Conservation (phyloP, 2,329 filamentous ascomycete species). For the Aspergillus fijiensis region DNA sequence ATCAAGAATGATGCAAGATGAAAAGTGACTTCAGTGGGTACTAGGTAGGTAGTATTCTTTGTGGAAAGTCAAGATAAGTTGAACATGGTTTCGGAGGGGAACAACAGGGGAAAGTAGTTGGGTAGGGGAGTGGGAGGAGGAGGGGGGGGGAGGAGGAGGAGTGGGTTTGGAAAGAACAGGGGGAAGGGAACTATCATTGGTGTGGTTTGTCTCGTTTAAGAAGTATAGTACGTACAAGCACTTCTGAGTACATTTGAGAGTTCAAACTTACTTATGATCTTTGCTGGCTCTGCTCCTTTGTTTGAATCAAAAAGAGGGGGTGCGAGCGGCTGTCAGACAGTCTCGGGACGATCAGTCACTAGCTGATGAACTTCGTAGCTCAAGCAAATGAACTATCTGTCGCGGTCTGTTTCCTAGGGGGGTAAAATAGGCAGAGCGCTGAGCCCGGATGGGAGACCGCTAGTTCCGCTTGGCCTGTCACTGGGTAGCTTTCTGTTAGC, state of each 20-base stretch:
- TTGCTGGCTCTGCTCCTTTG: neutral
- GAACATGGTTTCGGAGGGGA: too few relatives aligned
- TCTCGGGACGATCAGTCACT: slow-evolving; percentile 6
- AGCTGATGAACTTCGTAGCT: neutral
- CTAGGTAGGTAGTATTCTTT: neutral
- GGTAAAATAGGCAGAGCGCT: neutral
- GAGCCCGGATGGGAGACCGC: neutral
- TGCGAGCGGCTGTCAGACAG: slow-evolving; percentile 3
- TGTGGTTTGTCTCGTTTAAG: neutral
- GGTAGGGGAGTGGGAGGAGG: neutral
- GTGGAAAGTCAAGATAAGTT: neutral
- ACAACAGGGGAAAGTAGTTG: too few relatives aligned
- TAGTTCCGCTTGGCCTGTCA: neutral
- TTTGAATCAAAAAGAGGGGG: neutral
- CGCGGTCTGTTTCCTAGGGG: neutral
- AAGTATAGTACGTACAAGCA: neutral
- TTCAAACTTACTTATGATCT: neutral
- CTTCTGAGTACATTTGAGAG: neutral
- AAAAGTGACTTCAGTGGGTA: neutral
- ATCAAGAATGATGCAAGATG: slow-evolving; percentile 1
- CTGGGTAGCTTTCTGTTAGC: neutral
- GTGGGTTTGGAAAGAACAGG: neutral
- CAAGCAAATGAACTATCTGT: neutral
- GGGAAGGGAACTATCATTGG: neutral
- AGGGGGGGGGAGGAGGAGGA: neutral